Base-by-base conservation (phyloP, 2,329 filamentous ascomycete genomes). In the Penicillium nordicum region DNA sequence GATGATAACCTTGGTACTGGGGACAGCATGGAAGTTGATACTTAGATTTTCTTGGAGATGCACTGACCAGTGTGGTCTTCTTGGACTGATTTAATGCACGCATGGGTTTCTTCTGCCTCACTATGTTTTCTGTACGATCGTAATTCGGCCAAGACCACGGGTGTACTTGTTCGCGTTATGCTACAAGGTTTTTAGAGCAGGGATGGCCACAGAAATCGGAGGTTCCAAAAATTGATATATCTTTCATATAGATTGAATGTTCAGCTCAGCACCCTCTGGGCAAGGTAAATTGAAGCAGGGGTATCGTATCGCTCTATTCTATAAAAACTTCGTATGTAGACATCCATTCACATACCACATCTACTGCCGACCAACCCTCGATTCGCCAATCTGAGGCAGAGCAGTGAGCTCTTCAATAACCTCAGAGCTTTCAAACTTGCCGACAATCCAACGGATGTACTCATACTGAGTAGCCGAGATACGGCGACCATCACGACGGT, bases 11-110 rank as follows among this genome's bases (percentile, higher is more conserved):
- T 81, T 46, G 78, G 75, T 27, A 80, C 81, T 37, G 84, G 78
- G 21, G 84, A 86, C 77, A 84, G 80, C 67, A 88, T 88, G 85
- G 85, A 88, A 58, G 79, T 88, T 59, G 85, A 87, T 68, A 72
- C 73, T 63, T 76, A 68, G 60, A 57, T 27, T n/a, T 11, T 59
- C 57, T 41, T 54, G 51, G 38, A 48, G 48, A 47, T 43, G 44
- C 44, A 52, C 48, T 62, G 41, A 42, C 44, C 47, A 50, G 50
- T 62, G 21, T 18, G 54, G 49, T 55, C 38, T 59, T 59, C 47
- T 58, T 46, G 43, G 29, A 43, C 25, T 43, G 56, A 59, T 55
- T 59, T 60, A 65, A 63, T 60, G 50, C 60, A 59, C 54, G 57
- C 57, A 47, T 48, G 50, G 49, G 45, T 42, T 53, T 46, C 45